phyloP scores from a whole-genome alignment of 2,329 filamentous ascomycete species.

The Calcarisporium arbuscula region DNA sequence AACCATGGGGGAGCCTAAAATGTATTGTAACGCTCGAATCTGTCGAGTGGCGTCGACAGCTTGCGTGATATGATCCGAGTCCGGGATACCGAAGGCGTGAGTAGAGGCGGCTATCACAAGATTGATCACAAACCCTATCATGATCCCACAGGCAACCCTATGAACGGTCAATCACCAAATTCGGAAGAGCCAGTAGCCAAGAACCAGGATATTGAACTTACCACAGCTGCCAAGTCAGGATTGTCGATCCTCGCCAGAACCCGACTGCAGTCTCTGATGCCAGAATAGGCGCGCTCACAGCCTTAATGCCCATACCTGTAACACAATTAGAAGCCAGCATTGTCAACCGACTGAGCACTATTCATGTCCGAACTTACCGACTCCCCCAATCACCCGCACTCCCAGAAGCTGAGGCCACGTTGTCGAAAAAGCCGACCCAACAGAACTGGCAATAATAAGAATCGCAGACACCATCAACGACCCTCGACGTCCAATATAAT shows the following conservation, averaged over 20 bases:
- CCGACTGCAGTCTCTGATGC: conserved; percentile 40
- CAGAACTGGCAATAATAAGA: conserved; percentile 32
- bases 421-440: conserved; percentile 27
- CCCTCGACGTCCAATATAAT: conserved; percentile 32
- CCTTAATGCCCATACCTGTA: conserved; percentile 41
- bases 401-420: conserved; percentile 26
- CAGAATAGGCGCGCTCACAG: conserved; percentile 40
- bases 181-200: background rate
- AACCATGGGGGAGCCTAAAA: conserved; percentile 32
- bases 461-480: conserved; percentile 32
- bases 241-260: conserved; percentile 41
- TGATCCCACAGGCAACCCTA: conserved; percentile 29
- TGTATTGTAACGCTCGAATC: too few species aligned
- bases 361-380: conserved; percentile 22
- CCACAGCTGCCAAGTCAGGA: conserved; percentile 42
- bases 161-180: conserved; percentile 5
- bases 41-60: too few species aligned
- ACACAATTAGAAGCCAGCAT: conserved; percentile 1
- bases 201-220: conserved; percentile 3
- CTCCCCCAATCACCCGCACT: conserved; percentile 30
- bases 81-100: conserved; percentile 24
- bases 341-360: conserved; percentile 10
- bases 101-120: too few species aligned
- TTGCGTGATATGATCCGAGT: conserved; percentile 10
- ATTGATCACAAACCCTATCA: conserved; percentile 29